phyloP scores from a whole-genome alignment of 441 rosid genomes.

The Manihot esculenta region DNA sequence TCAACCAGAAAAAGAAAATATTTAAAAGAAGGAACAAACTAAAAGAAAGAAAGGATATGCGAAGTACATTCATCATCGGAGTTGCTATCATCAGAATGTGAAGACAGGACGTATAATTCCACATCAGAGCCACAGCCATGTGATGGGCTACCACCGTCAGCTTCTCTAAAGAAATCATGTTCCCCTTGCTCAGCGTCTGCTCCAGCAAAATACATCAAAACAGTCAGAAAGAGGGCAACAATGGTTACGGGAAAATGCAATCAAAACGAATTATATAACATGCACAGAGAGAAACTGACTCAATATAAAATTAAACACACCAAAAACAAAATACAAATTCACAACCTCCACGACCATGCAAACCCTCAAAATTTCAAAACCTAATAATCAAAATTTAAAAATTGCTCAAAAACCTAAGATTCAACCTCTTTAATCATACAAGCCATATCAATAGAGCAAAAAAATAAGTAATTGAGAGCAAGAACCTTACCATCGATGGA shows the following conservation, averaged over 20 bases:
- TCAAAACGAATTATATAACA: not conserved
- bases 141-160: constrained; percentile 10
- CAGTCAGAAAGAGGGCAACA: not conserved
- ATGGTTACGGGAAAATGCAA: not conserved
- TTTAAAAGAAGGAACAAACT: not conserved
- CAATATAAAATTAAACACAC: not conserved
- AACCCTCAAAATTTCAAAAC: not conserved
- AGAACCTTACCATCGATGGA: constrained; percentile 28
- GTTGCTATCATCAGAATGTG: constrained; percentile 37
- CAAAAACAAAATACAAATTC: not conserved
- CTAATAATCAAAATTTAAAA: not conserved
- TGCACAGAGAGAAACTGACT: no score
- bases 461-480: not conserved
- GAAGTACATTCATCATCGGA: constrained; percentile 35
- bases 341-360: not conserved
- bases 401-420: not conserved
- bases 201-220: not conserved
- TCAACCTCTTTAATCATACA: not conserved
- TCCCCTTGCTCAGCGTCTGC: constrained; percentile 21
- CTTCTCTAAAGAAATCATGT: constrained; percentile 24
- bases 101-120: constrained; percentile 28
- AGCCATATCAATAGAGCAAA: not conserved
- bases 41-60: constrained; percentile 2
- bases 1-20: not conserved
- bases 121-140: constrained; percentile 24